These are phyloP conservation scores for Lagerstroemia speciosa DNA, from an alignment of 345 rosid genomes.

Conservation along the genomic window DNA sequence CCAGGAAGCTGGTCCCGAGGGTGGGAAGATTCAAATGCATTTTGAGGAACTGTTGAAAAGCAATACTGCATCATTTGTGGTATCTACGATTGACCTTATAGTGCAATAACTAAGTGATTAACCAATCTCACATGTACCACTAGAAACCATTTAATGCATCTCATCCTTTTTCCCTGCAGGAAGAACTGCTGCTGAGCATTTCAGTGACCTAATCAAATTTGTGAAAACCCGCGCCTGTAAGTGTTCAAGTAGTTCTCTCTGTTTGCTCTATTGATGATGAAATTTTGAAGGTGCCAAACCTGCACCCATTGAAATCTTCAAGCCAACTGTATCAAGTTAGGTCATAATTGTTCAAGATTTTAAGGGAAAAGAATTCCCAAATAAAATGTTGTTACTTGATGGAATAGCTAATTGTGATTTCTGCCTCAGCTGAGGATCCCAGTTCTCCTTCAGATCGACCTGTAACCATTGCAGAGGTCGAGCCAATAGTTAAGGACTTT, in stretches of 20 bases:
- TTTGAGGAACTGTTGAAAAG: constrained; percentile 86
- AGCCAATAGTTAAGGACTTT: constrained; percentile 81
- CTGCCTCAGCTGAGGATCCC: constrained; percentile 53
- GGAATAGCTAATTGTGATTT: not conserved
- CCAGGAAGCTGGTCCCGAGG: constrained; percentile 94
- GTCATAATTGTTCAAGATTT: not conserved
- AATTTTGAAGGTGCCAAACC: not conserved
- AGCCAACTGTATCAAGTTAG: not conserved
- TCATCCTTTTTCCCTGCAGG: constrained; percentile 35
- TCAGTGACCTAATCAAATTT: constrained; percentile 78
- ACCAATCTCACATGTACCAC: not conserved
- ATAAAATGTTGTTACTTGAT: not conserved
- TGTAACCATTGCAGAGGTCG: constrained; percentile 65
- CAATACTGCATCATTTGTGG: constrained; percentile 85
- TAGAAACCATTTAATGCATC: not conserved
- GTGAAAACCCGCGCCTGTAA: constrained; percentile 86
- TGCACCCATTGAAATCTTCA: not conserved
- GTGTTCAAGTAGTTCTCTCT: constrained; percentile 13
- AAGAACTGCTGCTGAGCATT: constrained; percentile 90
- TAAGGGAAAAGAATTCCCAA: not conserved
- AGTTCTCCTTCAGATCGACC: constrained; percentile 53
- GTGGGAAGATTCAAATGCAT: constrained; percentile 86
- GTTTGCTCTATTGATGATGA: not conserved
- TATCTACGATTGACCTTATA: constrained; percentile 18
- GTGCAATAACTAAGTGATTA: not conserved